These are phyloP conservation scores for Sarocladiaceae sp. DNA, from an alignment of 2,329 filamentous ascomycete species.

Conservation along the genomic window DNA sequence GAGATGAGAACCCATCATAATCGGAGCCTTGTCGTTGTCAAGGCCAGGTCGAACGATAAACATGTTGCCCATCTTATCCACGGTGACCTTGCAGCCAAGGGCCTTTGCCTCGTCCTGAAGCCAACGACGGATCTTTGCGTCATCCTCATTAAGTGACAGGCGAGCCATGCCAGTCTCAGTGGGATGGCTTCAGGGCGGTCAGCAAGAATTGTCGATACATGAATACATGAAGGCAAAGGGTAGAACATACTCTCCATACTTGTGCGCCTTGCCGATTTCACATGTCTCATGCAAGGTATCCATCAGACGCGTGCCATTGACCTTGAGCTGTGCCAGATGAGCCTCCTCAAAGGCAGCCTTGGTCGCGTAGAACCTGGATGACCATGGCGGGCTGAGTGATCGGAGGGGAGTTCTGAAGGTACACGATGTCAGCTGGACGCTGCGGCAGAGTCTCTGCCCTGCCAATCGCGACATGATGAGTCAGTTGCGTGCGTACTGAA, in stretches of 20 bases:
- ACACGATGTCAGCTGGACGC: no score
- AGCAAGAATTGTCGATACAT: not conserved
- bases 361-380: not conserved
- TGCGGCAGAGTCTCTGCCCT: no score
- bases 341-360: not conserved
- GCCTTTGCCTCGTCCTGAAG: constrained; percentile 57
- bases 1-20: constrained; percentile 64
- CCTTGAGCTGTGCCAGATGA: constrained; percentile 12
- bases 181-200: constrained; percentile 10
- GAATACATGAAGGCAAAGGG: not conserved
- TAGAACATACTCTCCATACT: constrained; percentile 20
- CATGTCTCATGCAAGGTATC: constrained; percentile 17
- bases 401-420: not conserved
- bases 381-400: not conserved
- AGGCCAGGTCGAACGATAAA: constrained; percentile 64
- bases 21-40: constrained; percentile 46
- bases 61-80: constrained; percentile 76
- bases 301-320: constrained; percentile 16
- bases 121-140: constrained; percentile 69
- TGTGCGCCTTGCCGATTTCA: constrained; percentile 16
- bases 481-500: no score
- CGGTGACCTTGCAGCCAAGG: constrained; percentile 59
- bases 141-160: constrained; percentile 63
- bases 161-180: constrained; percentile 71
- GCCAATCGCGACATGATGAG: no score